A percentile compares a stretch with the other conserved stretches of the same genome.
These are phyloP conservation scores for Nannochloropsis granulata DNA, from an alignment of 108 stramenopile species.

Conservation along the genomic window DNA sequence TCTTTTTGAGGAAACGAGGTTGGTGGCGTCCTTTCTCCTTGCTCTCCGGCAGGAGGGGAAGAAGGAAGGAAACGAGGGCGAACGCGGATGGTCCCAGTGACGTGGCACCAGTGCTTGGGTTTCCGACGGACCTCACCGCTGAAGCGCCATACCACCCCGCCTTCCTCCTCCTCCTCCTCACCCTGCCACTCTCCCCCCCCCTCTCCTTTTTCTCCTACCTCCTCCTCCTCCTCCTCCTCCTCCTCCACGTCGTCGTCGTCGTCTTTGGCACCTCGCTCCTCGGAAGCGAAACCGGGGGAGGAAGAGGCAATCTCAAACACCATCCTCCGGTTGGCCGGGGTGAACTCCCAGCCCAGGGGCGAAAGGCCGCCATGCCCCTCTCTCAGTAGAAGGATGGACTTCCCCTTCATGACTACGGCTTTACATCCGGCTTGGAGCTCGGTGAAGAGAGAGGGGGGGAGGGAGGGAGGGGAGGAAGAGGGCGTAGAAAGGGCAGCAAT, in stretches of 20 bases:
- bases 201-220: background rate
- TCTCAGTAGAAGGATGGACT: background rate
- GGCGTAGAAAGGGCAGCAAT: background rate
- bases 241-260: background rate
- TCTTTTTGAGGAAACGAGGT: too few species aligned
- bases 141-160: background rate
- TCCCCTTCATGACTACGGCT: background rate
- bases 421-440: background rate
- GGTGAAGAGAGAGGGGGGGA: background rate
- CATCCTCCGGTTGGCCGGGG: slow-evolving; percentile 11
- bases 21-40: background rate
- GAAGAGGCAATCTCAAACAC: slow-evolving; percentile 21
- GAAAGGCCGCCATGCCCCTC: background rate
- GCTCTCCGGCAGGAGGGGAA: background rate
- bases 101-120: background rate
- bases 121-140: background rate
- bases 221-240: background rate
- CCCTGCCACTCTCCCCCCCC: background rate
- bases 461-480: background rate
- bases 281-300: background rate
- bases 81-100: background rate
- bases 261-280: background rate
- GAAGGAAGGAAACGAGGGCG: background rate
- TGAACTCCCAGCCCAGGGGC: slow-evolving; percentile 17
- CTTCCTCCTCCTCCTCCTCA: background rate